Conservation (phyloP, 495 filamentous ascomycete genomes). For the Penicillium arizonense region DNA sequence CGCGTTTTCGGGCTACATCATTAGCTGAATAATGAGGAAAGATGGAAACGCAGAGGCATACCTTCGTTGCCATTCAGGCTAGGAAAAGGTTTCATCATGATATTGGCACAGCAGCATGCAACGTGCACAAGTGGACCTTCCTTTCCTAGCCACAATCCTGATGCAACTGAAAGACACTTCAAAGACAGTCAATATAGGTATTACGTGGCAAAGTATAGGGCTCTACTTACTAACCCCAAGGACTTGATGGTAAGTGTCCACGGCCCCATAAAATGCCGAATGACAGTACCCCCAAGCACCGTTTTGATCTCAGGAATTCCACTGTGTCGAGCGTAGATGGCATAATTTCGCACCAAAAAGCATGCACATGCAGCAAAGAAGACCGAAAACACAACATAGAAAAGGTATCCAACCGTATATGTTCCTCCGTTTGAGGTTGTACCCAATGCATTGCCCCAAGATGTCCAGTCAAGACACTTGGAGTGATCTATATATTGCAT, state of each 20-base stretch:
- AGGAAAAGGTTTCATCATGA: slow-evolving; percentile 88
- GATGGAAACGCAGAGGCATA: slow-evolving; percentile 27
- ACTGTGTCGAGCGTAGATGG: slow-evolving; percentile 88
- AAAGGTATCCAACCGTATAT: slow-evolving; percentile 81
- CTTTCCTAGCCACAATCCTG: slow-evolving; percentile 97
- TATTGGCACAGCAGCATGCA: slow-evolving; percentile 93
- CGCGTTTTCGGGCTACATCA: slow-evolving; percentile 80
- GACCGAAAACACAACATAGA: slow-evolving; percentile 81
- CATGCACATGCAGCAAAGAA: slow-evolving; percentile 78
- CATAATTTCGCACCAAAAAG: slow-evolving; percentile 77
- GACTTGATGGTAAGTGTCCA: slow-evolving; percentile 95
- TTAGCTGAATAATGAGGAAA: slow-evolving; percentile 1
- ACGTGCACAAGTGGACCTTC: slow-evolving; percentile 97
- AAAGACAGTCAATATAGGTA: slow-evolving; percentile 9
- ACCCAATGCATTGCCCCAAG: slow-evolving; percentile 76
- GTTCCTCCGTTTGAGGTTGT: slow-evolving; percentile 61
- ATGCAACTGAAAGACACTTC: slow-evolving; percentile 86
- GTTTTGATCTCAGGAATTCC: slow-evolving; percentile 99
- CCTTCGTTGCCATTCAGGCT: slow-evolving; percentile 88
- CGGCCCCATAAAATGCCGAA: slow-evolving; percentile 83
- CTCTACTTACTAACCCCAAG: slow-evolving; percentile 70
- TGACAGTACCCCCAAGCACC: slow-evolving; percentile 90
- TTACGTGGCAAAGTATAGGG: neutral
- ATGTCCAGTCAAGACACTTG: slow-evolving; percentile 79
- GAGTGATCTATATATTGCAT: slow-evolving; percentile 48